phyloP scores from a whole-genome alignment of 176 grass and related monocot genomes.

The Musa schizocarpa region DNA sequence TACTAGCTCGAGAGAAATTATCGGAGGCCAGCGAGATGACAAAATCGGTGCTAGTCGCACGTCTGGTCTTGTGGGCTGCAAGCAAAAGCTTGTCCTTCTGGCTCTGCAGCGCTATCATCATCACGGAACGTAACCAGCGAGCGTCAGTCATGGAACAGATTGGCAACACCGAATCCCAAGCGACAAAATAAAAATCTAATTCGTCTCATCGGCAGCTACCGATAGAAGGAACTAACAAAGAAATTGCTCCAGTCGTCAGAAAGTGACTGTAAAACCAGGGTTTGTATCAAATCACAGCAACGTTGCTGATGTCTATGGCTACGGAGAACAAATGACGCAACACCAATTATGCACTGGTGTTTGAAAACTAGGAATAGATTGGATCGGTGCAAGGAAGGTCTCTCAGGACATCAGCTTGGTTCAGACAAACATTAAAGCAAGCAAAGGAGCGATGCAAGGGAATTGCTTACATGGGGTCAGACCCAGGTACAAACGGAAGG shows the following conservation, averaged over 20 bases:
- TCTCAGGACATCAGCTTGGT: too few species aligned
- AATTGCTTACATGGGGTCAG: slow-evolving; percentile 76
- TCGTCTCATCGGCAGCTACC: too few species aligned
- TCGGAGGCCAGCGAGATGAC: slow-evolving; percentile 64
- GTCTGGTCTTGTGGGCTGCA: slow-evolving; percentile 77
- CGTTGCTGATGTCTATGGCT: too few species aligned
- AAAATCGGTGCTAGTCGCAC: slow-evolving; percentile 65
- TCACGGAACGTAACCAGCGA: background rate
- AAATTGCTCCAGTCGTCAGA: too few species aligned
- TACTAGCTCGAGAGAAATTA: slow-evolving; percentile 86
- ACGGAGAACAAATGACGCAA: too few species aligned
- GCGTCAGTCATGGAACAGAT: background rate
- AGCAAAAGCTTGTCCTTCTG: slow-evolving; percentile 90
- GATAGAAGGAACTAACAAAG: too few species aligned
- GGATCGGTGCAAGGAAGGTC: too few species aligned
- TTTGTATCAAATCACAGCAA: background rate
- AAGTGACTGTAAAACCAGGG: too few species aligned
- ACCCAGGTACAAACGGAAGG: slow-evolving; percentile 82
- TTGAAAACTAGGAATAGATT: too few species aligned
- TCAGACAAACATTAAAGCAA: background rate
- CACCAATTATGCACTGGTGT: too few species aligned
- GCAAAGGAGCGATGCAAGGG: background rate
- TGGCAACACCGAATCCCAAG: too few species aligned
- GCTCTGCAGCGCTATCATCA: slow-evolving; percentile 42
- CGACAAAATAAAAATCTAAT: too few species aligned